Percentiles rank a stretch among this genome's conserved stretches.
phyloP scores from a whole-genome alignment of 2,329 filamentous ascomycete genomes.

The Neofusicoccum cordaticola region DNA sequence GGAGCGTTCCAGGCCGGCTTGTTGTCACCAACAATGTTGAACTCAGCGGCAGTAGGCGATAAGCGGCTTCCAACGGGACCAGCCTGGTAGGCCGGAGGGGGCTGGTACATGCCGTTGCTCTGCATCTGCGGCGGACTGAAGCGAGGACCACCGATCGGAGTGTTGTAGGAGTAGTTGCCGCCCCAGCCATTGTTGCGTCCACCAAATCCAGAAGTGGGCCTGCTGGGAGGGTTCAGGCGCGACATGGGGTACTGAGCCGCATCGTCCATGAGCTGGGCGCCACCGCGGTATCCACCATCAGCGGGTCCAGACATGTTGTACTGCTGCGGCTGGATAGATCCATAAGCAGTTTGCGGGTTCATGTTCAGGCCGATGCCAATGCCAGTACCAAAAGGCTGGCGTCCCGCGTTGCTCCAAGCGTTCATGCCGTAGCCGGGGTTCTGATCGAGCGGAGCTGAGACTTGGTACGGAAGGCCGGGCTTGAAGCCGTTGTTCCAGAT shows the following conservation, averaged over 20 bases:
- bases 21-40: constrained; percentile 28
- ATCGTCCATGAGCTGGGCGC: constrained; percentile 35
- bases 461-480: constrained; percentile 6
- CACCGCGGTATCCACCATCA: constrained; percentile 27
- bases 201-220: constrained; percentile 35
- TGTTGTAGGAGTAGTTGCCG: constrained; percentile 5
- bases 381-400: constrained; percentile 3
- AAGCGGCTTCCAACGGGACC: constrained; percentile 41
- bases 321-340: constrained; percentile 1
- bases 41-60: constrained; percentile 48
- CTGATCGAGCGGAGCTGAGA: not conserved
- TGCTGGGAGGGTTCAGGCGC: constrained; percentile 34
- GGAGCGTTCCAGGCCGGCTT: constrained; percentile 2
- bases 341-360: not conserved
- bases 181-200: constrained; percentile 32
- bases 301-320: not conserved
- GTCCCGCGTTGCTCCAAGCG: not conserved
- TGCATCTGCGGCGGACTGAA: constrained; percentile 10
- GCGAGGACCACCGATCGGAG: constrained; percentile 4
- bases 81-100: constrained; percentile 26
- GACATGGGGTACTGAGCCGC: constrained; percentile 36
- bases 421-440: not conserved
- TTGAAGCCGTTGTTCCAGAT: constrained; percentile 50
- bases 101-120: constrained; percentile 19
- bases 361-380: not conserved